A percentile compares a stretch with the other conserved stretches of the same genome.
phyloP scores from a whole-genome alignment of 257 asterid genomes.

The Nicotiana obtusifolia region DNA sequence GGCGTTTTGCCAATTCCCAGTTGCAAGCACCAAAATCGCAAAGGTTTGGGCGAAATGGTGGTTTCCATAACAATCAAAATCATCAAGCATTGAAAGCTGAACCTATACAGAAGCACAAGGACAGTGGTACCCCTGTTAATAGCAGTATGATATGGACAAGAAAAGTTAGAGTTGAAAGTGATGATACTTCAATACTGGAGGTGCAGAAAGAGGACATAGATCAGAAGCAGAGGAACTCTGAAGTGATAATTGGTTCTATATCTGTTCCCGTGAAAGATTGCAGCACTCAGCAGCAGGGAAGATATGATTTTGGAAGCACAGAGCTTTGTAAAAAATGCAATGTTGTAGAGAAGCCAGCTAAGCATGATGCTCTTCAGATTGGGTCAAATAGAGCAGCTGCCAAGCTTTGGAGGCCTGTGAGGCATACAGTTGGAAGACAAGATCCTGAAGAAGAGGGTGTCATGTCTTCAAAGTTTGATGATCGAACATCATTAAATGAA shows the following conservation, averaged over 20 bases:
- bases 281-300: conserved; percentile 24
- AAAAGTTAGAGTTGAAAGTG: conserved; percentile 44
- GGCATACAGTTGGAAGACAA: conserved; percentile 26
- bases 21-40: conserved; percentile 56
- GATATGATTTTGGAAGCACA: conserved; percentile 13
- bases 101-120: conserved; percentile 45
- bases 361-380: conserved; percentile 28
- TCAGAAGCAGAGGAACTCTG: conserved; percentile 39
- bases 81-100: conserved; percentile 43
- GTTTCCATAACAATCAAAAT: conserved; percentile 36
- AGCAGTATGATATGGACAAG: conserved; percentile 68
- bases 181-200: conserved; percentile 27
- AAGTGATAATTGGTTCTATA: conserved; percentile 77
- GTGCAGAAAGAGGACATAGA: conserved; percentile 26
- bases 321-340: conserved; percentile 32
- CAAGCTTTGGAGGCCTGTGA: conserved; percentile 54
- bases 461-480: conserved; percentile 28
- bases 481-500: conserved; percentile 25
- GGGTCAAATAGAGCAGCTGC: conserved; percentile 6
- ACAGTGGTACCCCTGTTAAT: conserved; percentile 27
- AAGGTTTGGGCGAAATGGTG: conserved; percentile 36
- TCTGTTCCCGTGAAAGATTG: conserved; percentile 41
- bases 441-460: conserved; percentile 29
- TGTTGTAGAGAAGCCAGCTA: conserved; percentile 25
- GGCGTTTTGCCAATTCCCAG: conserved; percentile 18